Evolutionary conservation across 75 land plant species (phyloP).

Genomic region (Pinus taeda): DNA sequence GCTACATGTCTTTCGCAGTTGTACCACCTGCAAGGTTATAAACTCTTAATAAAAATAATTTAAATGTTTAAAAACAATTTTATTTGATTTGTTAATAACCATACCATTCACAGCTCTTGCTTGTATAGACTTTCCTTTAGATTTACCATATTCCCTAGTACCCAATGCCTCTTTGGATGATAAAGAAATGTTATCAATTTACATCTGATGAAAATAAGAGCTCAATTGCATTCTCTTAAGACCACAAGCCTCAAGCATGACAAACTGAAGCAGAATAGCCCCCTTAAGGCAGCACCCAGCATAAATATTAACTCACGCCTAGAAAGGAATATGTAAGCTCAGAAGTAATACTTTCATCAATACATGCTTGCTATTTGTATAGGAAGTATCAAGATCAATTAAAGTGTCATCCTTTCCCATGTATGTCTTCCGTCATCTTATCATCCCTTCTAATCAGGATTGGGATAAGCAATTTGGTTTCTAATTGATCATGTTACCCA

Average conservation of each 20-base stretch:
- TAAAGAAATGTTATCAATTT: background rate
- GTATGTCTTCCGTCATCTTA: too few relatives aligned
- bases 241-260: background rate
- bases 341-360: too few relatives aligned
- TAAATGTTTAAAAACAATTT: background rate
- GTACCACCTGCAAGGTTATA: slow-evolving; percentile 59
- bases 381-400: too few relatives aligned
- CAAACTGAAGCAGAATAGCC: background rate
- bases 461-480: too few relatives aligned
- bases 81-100: background rate
- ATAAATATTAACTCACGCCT: too few relatives aligned
- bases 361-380: too few relatives aligned
- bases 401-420: too few relatives aligned
- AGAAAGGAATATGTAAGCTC: too few relatives aligned
- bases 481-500: too few relatives aligned
- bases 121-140: background rate
- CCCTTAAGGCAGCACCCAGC: too few relatives aligned
- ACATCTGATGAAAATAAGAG: background rate
- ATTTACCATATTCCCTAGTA: background rate
- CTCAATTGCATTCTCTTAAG: background rate
- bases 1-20: slow-evolving; percentile 87
- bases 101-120: background rate
- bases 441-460: too few relatives aligned
- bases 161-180: background rate
- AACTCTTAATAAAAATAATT: background rate